Evolutionary conservation across 768 basidiomycete species (phyloP).

Genomic region (Collybiopsis confluens): DNA sequence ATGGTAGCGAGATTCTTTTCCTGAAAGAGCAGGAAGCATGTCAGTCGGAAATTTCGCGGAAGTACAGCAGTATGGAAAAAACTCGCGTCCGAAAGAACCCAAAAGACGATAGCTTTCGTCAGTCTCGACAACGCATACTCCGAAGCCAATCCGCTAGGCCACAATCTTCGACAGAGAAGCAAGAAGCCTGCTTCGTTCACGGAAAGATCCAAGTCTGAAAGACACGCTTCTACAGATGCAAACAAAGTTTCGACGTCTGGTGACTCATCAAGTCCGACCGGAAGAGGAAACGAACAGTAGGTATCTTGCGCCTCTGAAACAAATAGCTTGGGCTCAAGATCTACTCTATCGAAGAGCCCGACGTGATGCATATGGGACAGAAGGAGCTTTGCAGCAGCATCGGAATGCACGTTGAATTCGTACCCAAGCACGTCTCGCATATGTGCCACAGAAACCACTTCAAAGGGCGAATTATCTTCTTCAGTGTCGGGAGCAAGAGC

Average conservation of each 20-base stretch:
- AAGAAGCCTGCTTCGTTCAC: conserved; percentile 73
- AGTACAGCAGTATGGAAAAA: not conserved
- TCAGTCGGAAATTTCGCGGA: not conserved
- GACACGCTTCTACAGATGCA: conserved; percentile 64
- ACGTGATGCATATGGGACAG: conserved; percentile 58
- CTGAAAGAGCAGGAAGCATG: conserved; percentile 31
- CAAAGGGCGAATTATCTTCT: conserved; percentile 38
- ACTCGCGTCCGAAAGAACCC: conserved; percentile 71
- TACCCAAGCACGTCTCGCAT: conserved; percentile 56
- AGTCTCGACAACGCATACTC: conserved; percentile 66
- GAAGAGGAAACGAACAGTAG: conserved; percentile 61
- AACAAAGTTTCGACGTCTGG: conserved; percentile 70
- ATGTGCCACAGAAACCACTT: conserved; percentile 54
- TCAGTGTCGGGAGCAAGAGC: conserved; percentile 19
- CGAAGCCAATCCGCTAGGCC: conserved; percentile 71
- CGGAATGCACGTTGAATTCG: conserved; percentile 54
- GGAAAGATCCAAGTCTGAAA: conserved; percentile 67
- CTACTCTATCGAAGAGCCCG: conserved; percentile 54
- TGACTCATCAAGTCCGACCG: conserved; percentile 68
- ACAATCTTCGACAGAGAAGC: conserved; percentile 63
- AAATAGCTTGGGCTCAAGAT: conserved; percentile 32
- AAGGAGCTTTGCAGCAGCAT: conserved; percentile 46
- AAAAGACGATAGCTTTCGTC: conserved; percentile 51
- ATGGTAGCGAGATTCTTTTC: conserved; percentile 65
- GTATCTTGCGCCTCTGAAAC: conserved; percentile 27